Evolutionary conservation across 192 early-diverging fungal genomes (phyloP).

Genomic region (Globomyces pollinis-pini): DNA sequence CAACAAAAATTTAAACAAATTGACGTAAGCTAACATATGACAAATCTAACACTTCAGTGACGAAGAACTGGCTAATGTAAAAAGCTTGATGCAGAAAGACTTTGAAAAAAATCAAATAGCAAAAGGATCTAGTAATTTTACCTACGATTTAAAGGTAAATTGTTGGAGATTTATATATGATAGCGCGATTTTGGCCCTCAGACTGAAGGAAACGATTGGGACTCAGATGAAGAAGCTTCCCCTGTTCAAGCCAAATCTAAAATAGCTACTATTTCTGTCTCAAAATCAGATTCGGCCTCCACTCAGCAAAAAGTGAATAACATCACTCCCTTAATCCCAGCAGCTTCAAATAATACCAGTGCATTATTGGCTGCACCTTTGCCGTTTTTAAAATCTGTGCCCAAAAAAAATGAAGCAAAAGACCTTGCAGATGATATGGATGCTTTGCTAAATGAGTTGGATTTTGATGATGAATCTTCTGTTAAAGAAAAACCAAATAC

Average conservation of each 20-base stretch:
- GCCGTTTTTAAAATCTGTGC: too few species aligned
- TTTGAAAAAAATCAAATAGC: conserved; percentile 1
- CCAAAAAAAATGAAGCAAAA: too few species aligned
- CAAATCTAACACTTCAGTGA: background rate
- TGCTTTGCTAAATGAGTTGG: background rate
- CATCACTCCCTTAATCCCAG: too few species aligned
- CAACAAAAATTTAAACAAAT: background rate
- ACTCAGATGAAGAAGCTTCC: background rate
- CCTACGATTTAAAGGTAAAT: conserved; percentile 1
- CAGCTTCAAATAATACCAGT: too few species aligned
- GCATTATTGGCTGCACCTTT: too few species aligned
- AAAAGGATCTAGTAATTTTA: background rate
- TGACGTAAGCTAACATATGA: background rate
- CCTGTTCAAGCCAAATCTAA: conserved; percentile 1
- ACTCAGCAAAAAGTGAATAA: too few species aligned
- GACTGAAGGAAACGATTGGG: background rate
- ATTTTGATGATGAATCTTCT: too few species aligned
- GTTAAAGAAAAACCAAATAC: too few species aligned
- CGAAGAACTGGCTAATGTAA: background rate
- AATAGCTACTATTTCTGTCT: background rate
- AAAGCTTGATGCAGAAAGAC: background rate
- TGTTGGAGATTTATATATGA: background rate
- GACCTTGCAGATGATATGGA: background rate
- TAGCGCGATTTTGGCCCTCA: conserved; percentile 3
- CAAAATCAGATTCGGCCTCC: too few species aligned